Percentiles rank a stretch among this genome's conserved stretches.
phyloP scores from a whole-genome alignment of 148 eudicot species.

The Chenopodium formosanum region DNA sequence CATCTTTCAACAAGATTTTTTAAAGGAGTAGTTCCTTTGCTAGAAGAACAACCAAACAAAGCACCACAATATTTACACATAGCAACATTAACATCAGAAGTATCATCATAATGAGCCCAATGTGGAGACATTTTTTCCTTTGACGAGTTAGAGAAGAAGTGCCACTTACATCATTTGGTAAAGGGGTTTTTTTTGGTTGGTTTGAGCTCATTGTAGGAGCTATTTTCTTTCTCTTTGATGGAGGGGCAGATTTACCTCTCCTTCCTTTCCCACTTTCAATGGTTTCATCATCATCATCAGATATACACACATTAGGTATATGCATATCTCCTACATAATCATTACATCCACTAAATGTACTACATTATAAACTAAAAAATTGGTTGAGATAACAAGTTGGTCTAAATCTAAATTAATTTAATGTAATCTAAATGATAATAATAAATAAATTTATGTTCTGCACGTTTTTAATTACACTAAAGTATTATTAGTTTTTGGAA shows the following conservation, averaged over 20 bases:
- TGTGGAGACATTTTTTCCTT: neutral
- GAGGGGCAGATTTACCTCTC: neutral
- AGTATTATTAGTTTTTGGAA: no score
- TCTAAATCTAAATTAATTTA: no score
- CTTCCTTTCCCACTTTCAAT: neutral
- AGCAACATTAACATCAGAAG: neutral
- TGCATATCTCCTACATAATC: neutral
- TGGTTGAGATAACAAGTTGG: no score
- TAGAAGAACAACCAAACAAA: neutral
- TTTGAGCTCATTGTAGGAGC: neutral
- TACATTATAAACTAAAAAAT: no score
- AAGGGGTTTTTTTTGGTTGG: neutral
- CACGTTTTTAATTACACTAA: no score
- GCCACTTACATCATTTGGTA: neutral
- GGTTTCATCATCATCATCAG: neutral
- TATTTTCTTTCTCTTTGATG: neutral
- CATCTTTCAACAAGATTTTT: neutral
- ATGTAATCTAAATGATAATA: no score
- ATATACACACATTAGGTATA: no score
- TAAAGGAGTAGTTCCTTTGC: neutral
- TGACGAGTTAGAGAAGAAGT: neutral
- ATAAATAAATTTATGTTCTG: no score
- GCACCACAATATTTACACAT: neutral
- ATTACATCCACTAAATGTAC: neutral
- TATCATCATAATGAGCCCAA: neutral